Evolutionary conservation across 164 flowering plant genomes (phyloP).

Genomic region (Vitis amurensis): DNA sequence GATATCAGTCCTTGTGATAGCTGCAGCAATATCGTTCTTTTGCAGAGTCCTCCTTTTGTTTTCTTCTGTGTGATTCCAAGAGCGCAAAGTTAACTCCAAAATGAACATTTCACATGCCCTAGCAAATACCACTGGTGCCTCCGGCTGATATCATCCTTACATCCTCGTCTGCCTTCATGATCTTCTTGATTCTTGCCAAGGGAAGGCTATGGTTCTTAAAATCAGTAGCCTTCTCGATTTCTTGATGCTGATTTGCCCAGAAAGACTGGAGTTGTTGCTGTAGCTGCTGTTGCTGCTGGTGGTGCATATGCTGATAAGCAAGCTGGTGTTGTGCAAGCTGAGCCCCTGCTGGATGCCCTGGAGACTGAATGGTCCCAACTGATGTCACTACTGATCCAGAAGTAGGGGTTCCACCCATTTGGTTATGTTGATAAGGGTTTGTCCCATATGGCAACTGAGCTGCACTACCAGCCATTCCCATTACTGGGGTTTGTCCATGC

Average conservation of each 20-base stretch:
- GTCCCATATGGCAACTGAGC: conserved; percentile 32
- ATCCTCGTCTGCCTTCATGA: conserved; percentile 65
- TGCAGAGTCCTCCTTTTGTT: conserved; percentile 59
- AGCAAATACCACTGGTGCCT: conserved; percentile 59
- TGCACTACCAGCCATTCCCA: conserved; percentile 23
- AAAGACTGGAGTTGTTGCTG: conserved; percentile 47
- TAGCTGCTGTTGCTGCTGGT: conserved; percentile 51
- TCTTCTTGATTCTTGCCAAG: conserved; percentile 61
- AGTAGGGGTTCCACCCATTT: conserved; percentile 16
- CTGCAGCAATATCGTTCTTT: conserved; percentile 57
- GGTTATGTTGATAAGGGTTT: conserved; percentile 26
- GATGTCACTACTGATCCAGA: conserved; percentile 22
- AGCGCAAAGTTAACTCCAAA: conserved; percentile 45
- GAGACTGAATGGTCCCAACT: conserved; percentile 20
- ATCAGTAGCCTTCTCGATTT: conserved; percentile 46
- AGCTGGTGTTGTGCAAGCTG: conserved; percentile 45
- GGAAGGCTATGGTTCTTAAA: conserved; percentile 65
- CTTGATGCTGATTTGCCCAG: conserved; percentile 47
- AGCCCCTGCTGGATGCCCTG: conserved; percentile 25
- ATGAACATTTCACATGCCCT: conserved; percentile 68
- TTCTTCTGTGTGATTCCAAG: conserved; percentile 64
- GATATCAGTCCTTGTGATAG: conserved; percentile 52
- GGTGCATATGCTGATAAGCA: conserved; percentile 46
- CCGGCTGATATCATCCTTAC: conserved; percentile 65
- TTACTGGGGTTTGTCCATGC: conserved; percentile 34